Conservation (phyloP, 345 rosid species). For the Corymbia maculata region DNA sequence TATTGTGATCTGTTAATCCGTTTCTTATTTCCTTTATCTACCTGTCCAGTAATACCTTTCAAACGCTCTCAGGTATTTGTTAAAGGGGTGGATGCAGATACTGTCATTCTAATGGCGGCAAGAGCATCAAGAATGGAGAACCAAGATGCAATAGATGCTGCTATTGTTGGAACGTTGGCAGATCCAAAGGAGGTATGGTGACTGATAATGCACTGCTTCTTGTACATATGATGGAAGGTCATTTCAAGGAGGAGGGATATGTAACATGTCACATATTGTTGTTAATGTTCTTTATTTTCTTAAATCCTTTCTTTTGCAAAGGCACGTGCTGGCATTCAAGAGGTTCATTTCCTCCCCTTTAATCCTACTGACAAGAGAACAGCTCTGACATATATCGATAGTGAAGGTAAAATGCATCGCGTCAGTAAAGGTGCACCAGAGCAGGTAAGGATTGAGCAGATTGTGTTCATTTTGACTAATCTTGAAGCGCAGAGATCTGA, state of each 20-base stretch:
- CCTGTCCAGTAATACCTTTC: not conserved
- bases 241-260: not conserved
- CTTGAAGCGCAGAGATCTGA: not conserved
- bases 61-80: constrained; percentile 27
- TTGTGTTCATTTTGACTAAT: not conserved
- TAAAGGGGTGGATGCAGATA: constrained; percentile 35
- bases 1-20: not conserved
- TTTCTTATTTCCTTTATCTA: not conserved
- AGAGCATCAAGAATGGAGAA: constrained; percentile 55
- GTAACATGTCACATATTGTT: not conserved
- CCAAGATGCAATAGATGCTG: constrained; percentile 62
- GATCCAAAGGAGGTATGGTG: constrained; percentile 56
- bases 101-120: constrained; percentile 55
- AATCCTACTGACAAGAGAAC: constrained; percentile 62
- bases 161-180: constrained; percentile 54
- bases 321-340: constrained; percentile 54
- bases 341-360: constrained; percentile 57
- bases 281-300: not conserved
- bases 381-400: constrained; percentile 43
- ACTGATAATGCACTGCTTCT: not conserved
- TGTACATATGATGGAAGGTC: not conserved
- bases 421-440: constrained; percentile 73
- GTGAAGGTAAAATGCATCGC: constrained; percentile 43
- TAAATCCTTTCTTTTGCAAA: constrained; percentile 3
- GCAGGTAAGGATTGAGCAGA: constrained; percentile 22